Evolutionary conservation across 2,329 filamentous ascomycete species (phyloP).

Genomic region (Aspergillus niger): DNA sequence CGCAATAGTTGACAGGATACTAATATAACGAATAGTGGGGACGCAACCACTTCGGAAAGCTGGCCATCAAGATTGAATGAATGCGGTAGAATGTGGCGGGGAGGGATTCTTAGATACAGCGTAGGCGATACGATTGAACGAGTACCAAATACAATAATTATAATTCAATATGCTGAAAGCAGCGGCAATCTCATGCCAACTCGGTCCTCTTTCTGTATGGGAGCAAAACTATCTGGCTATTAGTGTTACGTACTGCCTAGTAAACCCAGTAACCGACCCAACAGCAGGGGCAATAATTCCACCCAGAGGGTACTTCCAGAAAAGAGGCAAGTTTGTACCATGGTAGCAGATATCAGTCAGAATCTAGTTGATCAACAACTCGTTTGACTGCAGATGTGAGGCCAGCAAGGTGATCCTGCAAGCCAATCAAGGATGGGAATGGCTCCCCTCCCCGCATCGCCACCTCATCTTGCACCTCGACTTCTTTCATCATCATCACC

Average conservation of each 20-base stretch:
- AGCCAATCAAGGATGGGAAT: neutral
- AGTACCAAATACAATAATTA: neutral
- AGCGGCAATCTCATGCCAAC: neutral
- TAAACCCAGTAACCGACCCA: too few relatives aligned
- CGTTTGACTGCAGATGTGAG: neutral
- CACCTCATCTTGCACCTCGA: constrained; percentile 8
- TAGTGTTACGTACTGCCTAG: too few relatives aligned
- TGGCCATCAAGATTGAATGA: constrained; percentile 50
- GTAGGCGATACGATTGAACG: neutral
- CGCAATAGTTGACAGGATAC: neutral
- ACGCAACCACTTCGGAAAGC: constrained; percentile 59
- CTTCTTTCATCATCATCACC: neutral
- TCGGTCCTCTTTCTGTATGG: too few relatives aligned
- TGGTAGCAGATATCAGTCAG: too few relatives aligned
- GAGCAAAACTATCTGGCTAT: too few relatives aligned
- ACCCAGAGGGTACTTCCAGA: too few relatives aligned
- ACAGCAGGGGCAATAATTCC: too few relatives aligned
- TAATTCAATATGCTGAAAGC: neutral
- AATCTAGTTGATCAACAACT: neutral
- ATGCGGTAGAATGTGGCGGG: neutral
- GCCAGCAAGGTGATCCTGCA: neutral
- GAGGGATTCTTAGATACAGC: neutral
- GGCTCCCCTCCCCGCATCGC: constrained; percentile 19
- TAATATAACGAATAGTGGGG: constrained; percentile 41
- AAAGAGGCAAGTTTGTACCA: too few relatives aligned